Evolutionary conservation across 805 yeast species (phyloP).

Genomic region (Lachancea thermotolerans): DNA sequence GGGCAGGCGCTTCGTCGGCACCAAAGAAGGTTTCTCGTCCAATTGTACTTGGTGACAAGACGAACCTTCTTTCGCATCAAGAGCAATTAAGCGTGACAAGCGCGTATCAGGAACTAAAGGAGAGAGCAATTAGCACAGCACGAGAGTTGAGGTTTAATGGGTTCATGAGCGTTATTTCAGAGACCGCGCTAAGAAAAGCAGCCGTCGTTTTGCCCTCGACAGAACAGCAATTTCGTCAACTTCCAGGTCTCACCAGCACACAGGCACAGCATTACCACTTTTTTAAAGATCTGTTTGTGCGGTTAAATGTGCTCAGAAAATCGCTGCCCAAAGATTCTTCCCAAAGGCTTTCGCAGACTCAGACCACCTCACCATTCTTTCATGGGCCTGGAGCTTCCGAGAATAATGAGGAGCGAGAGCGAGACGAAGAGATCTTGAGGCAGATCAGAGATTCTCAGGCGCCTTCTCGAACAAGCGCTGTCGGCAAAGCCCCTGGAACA

Average conservation of each 20-base stretch:
- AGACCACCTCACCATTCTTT: conserved; percentile 3
- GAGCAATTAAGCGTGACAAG: conserved; percentile 18
- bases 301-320: conserved; percentile 17
- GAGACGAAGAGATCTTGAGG: conserved; percentile 17
- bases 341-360: neutral
- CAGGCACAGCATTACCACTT: conserved; percentile 20
- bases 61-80: conserved; percentile 17
- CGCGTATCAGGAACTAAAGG: conserved; percentile 21
- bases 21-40: neutral
- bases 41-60: conserved; percentile 1
- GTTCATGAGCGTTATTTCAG: conserved; percentile 20
- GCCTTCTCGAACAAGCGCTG: neutral
- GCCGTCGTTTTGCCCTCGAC: conserved; percentile 23
- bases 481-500: neutral
- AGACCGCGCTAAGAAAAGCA: conserved; percentile 18
- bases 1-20: neutral
- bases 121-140: conserved; percentile 13
- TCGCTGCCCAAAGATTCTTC: conserved; percentile 1
- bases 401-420: conserved; percentile 10
- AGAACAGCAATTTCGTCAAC: conserved; percentile 19
- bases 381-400: neutral
- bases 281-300: conserved; percentile 19
- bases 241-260: conserved; percentile 16
- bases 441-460: conserved; percentile 17
- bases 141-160: conserved; percentile 1